Percentiles rank a stretch among this genome's conserved stretches.
These are phyloP conservation scores for Colletotrichum truncatum DNA, from an alignment of 2,329 filamentous ascomycete species.

Conservation along the genomic window DNA sequence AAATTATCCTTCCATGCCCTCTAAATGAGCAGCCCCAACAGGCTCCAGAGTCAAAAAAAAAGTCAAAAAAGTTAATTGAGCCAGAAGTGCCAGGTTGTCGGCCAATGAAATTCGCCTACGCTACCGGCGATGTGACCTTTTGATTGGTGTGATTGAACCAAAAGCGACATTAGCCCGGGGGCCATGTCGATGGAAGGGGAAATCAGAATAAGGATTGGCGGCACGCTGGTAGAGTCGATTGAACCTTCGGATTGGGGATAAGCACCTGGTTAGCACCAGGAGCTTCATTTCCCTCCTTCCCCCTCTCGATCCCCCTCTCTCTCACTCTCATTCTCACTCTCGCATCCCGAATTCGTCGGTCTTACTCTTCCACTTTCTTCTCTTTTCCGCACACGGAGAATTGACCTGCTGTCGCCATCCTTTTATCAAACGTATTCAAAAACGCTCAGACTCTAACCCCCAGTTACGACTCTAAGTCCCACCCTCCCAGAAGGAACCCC, in stretches of 20 bases:
- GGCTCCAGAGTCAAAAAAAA: slow-evolving; percentile 4
- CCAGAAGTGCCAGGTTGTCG: background rate
- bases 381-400: background rate
- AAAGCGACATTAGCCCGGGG: slow-evolving; percentile 4
- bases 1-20: background rate
- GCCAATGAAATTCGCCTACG: slow-evolving; percentile 2
- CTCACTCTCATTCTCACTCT: no score
- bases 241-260: slow-evolving; percentile 2
- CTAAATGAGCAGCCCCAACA: slow-evolving; percentile 13
- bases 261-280: background rate
- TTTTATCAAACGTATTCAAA: background rate
- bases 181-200: background rate
- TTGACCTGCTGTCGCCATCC: background rate
- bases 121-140: background rate
- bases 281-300: background rate
- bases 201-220: slow-evolving; percentile 5
- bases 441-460: slow-evolving; percentile 8
- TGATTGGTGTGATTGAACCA: slow-evolving; percentile 14
- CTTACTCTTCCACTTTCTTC: background rate
- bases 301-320: background rate
- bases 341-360: background rate
- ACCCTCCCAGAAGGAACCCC: no score
- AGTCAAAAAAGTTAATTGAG: slow-evolving; percentile 10
- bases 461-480: background rate
- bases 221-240: background rate